A percentile compares a stretch with the other conserved stretches of the same genome.
Evolutionary conservation across 805 yeast species (phyloP).

Genomic region (Tetrapisispora arboricola): DNA sequence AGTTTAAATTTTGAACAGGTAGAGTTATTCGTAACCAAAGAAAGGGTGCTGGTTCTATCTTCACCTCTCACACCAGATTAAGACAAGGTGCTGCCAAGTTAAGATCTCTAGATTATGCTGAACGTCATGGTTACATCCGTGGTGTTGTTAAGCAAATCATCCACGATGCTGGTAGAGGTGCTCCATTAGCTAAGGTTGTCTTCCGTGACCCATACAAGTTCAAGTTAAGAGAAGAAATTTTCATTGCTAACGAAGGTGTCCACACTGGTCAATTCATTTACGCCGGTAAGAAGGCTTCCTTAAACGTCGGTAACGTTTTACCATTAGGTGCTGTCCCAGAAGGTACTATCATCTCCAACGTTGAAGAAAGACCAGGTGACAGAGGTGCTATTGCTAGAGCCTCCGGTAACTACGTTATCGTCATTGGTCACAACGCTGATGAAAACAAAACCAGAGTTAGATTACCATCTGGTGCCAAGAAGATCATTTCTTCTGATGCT

Average conservation of each 20-base stretch:
- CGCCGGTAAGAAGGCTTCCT: constrained; percentile 97
- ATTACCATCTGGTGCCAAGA: constrained; percentile 99
- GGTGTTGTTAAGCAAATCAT: constrained; percentile 97
- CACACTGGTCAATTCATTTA: constrained; percentile 99
- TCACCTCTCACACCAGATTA: constrained; percentile 99
- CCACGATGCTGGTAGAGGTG: constrained; percentile 99
- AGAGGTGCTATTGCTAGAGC: constrained; percentile 99
- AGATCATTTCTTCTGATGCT: constrained; percentile 87
- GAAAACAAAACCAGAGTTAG: constrained; percentile 98
- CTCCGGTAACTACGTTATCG: constrained; percentile 98
- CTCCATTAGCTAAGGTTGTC: constrained; percentile 97
- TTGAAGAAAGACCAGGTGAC: constrained; percentile 98
- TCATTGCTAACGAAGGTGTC: constrained; percentile 98
- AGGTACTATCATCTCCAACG: constrained; percentile 98
- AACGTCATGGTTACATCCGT: constrained; percentile 99
- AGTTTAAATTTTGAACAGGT: constrained; percentile 41
- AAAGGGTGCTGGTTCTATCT: constrained; percentile 99
- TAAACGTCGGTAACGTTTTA: constrained; percentile 92
- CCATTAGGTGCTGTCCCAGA: constrained; percentile 97
- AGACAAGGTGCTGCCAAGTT: constrained; percentile 99
- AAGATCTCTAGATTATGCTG: constrained; percentile 98
- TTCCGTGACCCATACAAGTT: constrained; percentile 99
- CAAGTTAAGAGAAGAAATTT: constrained; percentile 96
- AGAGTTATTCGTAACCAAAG: constrained; percentile 99
- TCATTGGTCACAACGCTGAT: constrained; percentile 98